Conservation (phyloP, 2,329 filamentous ascomycete species). For the Volutella citrinella region DNA sequence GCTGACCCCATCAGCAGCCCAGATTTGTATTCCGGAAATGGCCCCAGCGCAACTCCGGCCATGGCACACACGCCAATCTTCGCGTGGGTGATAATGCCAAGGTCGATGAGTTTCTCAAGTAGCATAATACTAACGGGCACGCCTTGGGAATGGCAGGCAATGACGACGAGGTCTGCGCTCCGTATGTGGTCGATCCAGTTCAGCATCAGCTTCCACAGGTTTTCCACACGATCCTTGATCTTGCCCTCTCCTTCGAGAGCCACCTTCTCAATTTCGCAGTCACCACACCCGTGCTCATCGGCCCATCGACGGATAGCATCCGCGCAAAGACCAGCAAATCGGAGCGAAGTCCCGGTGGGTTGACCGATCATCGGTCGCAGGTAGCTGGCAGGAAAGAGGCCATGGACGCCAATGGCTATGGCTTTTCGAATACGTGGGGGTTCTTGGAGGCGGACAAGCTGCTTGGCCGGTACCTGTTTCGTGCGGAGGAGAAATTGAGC, state of each 20-base stretch:
- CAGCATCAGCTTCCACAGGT: slow-evolving; percentile 88
- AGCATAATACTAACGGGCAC: slow-evolving; percentile 93
- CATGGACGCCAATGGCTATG: slow-evolving; percentile 90
- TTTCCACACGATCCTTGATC: slow-evolving; percentile 83
- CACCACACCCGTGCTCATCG: slow-evolving; percentile 66
- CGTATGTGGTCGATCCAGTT: slow-evolving; percentile 94
- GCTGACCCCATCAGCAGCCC: slow-evolving; percentile 86
- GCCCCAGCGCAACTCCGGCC: slow-evolving; percentile 90
- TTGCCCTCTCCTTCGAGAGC: slow-evolving; percentile 93
- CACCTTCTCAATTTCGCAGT: slow-evolving; percentile 86
- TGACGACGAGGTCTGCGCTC: slow-evolving; percentile 80
- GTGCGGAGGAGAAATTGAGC: slow-evolving; percentile 54
- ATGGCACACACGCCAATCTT: slow-evolving; percentile 83
- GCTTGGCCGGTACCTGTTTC: slow-evolving; percentile 56
- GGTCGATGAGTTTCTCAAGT: slow-evolving; percentile 85
- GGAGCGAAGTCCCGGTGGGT: slow-evolving; percentile 90
- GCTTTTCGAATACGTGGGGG: slow-evolving; percentile 76
- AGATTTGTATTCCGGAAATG: slow-evolving; percentile 88
- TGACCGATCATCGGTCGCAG: slow-evolving; percentile 90
- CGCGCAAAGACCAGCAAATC: slow-evolving; percentile 85
- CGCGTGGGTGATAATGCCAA: slow-evolving; percentile 75
- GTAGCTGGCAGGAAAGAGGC: slow-evolving; percentile 84
- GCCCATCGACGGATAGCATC: slow-evolving; percentile 83
- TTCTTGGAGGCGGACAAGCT: slow-evolving; percentile 70
- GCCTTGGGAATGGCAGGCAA: slow-evolving; percentile 95